phyloP scores from a whole-genome alignment of 2,329 filamentous ascomycete genomes.

The Sclerotinia borealis region DNA sequence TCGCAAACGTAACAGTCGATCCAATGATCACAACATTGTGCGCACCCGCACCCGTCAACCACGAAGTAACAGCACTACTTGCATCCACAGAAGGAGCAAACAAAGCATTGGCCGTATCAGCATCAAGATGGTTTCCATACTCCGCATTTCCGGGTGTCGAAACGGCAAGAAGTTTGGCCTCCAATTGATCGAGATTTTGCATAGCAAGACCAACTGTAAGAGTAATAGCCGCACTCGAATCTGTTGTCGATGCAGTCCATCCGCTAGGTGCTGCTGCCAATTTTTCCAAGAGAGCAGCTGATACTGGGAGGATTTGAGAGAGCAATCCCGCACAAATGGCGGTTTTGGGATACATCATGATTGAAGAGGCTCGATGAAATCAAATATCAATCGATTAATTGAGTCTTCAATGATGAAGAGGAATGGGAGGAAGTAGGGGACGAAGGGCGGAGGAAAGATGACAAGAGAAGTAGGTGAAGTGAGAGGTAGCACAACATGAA shows the following conservation, averaged over 20 bases:
- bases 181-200: conserved; percentile 39
- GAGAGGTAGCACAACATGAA: not conserved
- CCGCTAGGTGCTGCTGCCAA: conserved; percentile 16
- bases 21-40: conserved; percentile 40
- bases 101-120: conserved; percentile 46
- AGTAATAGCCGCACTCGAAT: conserved; percentile 8
- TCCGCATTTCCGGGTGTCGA: conserved; percentile 46
- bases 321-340: conserved; percentile 8
- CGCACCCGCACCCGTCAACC: conserved; percentile 48
- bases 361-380: not conserved
- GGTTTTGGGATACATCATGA: conserved; percentile 8
- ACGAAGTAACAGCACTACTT: conserved; percentile 45
- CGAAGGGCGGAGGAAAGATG: not conserved
- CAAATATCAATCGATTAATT: not conserved
- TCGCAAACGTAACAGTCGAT: conserved; percentile 45
- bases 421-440: not conserved
- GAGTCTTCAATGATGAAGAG: not conserved
- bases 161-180: conserved; percentile 37
- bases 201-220: conserved; percentile 38
- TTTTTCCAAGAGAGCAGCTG: conserved; percentile 12
- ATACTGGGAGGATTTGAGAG: conserved; percentile 9
- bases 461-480: not conserved
- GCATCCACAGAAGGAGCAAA: conserved; percentile 46
- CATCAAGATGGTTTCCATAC: conserved; percentile 48
- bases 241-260: conserved; percentile 17